Base-by-base conservation (phyloP, 352 stramenopile species). In the Pythium insidiosum region DNA sequence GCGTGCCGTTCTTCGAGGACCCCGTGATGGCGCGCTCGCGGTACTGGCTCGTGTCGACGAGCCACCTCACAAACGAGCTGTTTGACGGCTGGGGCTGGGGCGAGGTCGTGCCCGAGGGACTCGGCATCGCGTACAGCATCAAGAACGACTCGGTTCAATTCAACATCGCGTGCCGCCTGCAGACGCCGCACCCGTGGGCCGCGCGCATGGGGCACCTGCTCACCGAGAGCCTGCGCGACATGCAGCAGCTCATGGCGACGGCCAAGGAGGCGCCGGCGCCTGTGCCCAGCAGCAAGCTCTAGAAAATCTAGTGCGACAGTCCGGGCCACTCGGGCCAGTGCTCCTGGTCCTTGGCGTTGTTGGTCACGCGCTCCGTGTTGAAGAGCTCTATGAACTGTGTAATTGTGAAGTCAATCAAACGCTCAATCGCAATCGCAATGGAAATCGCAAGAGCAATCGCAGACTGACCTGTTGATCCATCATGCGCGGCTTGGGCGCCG, bases 311-410 rank as follows among this genome's bases (percentile, higher is more conserved):
- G 13, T 57, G 33, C 44, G 45, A 57, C 39, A 84, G 52, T 31
- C 75, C 76, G 21, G 73, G 76, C 76, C 76, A 88, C 37, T 78
- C 68, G 7, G 76, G 76, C 25, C 73, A 50, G 47, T 80, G 56
- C 39, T 84, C 68, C n/a, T 62, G 53, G 29, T 49, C 58, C 30
- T 64, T 59, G 23, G n/a, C n/a, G n/a, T 83, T 63, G 38, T 70
- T 56, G 38, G 68, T 69, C 29, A 89, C 73, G 40, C 69, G 63
- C 38, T 89, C 77, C 15, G 77, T 87, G 44, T 89, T 84, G 66
- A 89, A 87, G 58, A 89, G 46, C 51, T 89, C 77, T 51, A 87
- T 89, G 43, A 89, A 89, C 77, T 89, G 53, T n/a, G n/a, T n/a
- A n/a, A n/a, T n/a, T n/a, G n/a, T n/a, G n/a, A n/a, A n/a, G n/a